Evolutionary conservation across 2,329 filamentous ascomycete species (phyloP).

Genomic region (Phyllosticta capitalensis): DNA sequence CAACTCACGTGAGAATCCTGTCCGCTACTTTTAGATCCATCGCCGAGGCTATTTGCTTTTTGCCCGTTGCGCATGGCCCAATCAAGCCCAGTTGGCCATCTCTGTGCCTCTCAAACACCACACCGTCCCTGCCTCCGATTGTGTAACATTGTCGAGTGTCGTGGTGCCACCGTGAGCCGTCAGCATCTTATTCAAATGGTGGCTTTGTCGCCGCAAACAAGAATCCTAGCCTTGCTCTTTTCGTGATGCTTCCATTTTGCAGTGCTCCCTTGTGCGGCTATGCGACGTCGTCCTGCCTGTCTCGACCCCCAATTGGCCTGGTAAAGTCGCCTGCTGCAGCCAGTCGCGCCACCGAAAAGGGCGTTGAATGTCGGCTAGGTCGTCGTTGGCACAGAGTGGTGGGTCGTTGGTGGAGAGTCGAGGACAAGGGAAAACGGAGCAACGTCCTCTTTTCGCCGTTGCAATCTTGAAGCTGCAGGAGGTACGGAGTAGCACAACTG

Average conservation of each 20-base stretch:
- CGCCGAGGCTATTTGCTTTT: neutral
- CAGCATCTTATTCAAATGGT: neutral
- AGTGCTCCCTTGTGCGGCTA: neutral
- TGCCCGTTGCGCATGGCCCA: neutral
- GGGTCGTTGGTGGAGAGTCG: neutral
- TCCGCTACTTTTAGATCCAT: neutral
- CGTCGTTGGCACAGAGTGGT: neutral
- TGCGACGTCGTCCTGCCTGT: neutral
- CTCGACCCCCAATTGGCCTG: neutral
- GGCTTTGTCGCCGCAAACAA: neutral
- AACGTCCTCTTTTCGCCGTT: neutral
- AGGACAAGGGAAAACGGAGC: neutral
- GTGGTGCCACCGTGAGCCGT: neutral
- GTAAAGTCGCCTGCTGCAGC: neutral
- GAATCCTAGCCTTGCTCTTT: neutral
- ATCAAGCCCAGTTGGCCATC: neutral
- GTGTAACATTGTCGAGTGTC: neutral
- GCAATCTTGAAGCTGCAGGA: neutral
- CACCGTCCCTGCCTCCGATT: neutral
- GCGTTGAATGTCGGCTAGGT: neutral
- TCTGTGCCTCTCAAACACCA: neutral
- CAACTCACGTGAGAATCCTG: neutral
- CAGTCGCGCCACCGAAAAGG: neutral
- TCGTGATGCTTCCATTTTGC: neutral
- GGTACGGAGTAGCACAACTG: neutral